Base-by-base conservation (phyloP, 2,329 filamentous ascomycete genomes). In the Arthroderma sp. region DNA sequence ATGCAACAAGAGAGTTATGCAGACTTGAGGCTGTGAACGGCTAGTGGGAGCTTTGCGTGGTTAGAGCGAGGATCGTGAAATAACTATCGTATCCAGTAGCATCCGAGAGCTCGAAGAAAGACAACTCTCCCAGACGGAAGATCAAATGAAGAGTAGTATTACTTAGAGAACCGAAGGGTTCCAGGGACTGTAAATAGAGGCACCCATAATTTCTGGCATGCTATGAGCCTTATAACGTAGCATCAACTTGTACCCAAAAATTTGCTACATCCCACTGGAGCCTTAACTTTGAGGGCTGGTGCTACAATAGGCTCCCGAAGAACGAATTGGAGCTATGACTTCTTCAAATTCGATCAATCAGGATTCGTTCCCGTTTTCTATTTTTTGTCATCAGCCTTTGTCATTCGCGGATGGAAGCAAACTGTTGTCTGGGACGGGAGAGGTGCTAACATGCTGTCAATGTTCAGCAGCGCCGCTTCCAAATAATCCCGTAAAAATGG, bases 171-270 rank as follows among this genome's bases (percentile, higher is more conserved):
- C 17, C 39, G 39, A 43, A 23, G n/a, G 41, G 8, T 4, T 13
- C 19, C 19, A 47, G 19, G 15, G 47, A 6, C 2, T 8, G 44
- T 33, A 51, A 17, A 51, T n/a, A 51, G 4, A 31, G 15, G 15
- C 15, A n/a, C 33, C 9, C 4, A 51, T 17, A 13, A 2, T n/a
- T 4, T 2, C 47, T n/a, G 25, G 47, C 15, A 47, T 37, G 19
- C 4, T 9, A 2, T 4, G 39, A n/a, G 39, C n/a, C 25, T 51
- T 51, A 51, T 51, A 51, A 19, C 47, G 23, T 51, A 51, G 47
- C 47, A 33, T 51, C 47, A 33, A 33, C 25, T 51, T 51, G 25
- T 25, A 33, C 44, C 44, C 44, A 51, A 51, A 51, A 51, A 31
- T 33, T 51, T 51, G 47, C 25, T 51, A 51, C 28, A 51, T n/a